These are phyloP conservation scores for Bathelium albidoporum DNA, from an alignment of 495 filamentous ascomycete species.

Conservation along the genomic window DNA sequence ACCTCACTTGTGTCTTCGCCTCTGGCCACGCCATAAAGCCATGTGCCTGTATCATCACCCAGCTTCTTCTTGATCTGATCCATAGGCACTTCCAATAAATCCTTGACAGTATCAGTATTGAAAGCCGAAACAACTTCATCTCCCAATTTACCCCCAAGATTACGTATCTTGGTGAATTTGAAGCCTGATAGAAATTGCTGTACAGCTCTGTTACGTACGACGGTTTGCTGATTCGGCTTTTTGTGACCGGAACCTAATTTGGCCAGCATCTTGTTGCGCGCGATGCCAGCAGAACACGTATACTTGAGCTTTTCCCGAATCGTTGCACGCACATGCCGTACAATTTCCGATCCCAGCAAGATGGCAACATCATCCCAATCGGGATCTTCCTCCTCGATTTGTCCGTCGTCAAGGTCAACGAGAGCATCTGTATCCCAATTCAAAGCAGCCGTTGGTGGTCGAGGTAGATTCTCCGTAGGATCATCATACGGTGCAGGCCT, in stretches of 20 bases:
- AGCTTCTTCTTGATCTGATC: constrained; percentile 71
- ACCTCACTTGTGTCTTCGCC: constrained; percentile 83
- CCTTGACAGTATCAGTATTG: constrained; percentile 67
- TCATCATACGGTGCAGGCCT: constrained; percentile 58
- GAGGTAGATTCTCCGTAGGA: constrained; percentile 57
- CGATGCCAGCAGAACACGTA: constrained; percentile 82
- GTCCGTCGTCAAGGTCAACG: constrained; percentile 59
- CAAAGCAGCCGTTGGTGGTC: constrained; percentile 62
- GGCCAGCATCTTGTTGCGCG: constrained; percentile 87
- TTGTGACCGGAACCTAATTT: constrained; percentile 84
- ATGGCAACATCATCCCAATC: constrained; percentile 96
- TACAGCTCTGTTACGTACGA: constrained; percentile 74
- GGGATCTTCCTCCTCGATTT: constrained; percentile 69
- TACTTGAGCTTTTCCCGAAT: constrained; percentile 64
- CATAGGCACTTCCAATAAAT: constrained; percentile 60
- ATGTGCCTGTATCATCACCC: constrained; percentile 76
- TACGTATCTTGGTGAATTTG: constrained; percentile 94
- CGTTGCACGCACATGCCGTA: constrained; percentile 57
- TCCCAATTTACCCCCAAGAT: constrained; percentile 91
- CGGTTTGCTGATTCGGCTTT: constrained; percentile 88
- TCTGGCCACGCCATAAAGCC: constrained; percentile 79
- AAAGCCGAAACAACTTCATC: constrained; percentile 70
- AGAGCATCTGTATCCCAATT: constrained; percentile 75
- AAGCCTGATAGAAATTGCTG: constrained; percentile 71
- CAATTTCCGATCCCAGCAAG: constrained; percentile 76